Conservation (phyloP, 2,329 filamentous ascomycete genomes). For the Talaromyces rugulosus region DNA sequence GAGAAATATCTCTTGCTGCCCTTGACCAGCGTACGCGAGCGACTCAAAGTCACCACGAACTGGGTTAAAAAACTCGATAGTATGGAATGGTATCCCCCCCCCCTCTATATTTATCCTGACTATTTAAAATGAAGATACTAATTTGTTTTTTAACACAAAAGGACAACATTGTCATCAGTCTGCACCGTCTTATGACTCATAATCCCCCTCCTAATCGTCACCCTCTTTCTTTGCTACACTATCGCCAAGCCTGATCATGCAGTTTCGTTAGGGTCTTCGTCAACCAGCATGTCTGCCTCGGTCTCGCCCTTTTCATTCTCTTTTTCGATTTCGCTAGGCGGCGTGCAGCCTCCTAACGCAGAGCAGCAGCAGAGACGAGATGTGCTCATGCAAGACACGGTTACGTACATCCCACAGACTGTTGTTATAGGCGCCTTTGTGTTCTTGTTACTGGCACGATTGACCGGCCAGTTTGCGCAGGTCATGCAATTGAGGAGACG, state of each 20-base stretch:
- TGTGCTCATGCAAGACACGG: slow-evolving; percentile 8
- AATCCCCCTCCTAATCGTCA: slow-evolving; percentile 33
- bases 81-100: slow-evolving; percentile 56
- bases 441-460: slow-evolving; percentile 25
- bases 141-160: slow-evolving; percentile 16
- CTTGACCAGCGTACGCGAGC: slow-evolving; percentile 70
- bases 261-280: slow-evolving; percentile 18
- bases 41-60: slow-evolving; percentile 74
- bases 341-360: background rate
- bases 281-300: slow-evolving; percentile 26
- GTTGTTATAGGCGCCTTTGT: slow-evolving; percentile 29
- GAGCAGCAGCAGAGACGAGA: background rate
- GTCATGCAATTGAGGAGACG: background rate
- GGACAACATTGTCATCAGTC: slow-evolving; percentile 13
- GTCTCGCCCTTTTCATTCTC: slow-evolving; percentile 23
- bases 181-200: slow-evolving; percentile 41
- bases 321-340: slow-evolving; percentile 6
- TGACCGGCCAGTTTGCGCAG: slow-evolving; percentile 3
- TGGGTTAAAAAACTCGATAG: slow-evolving; percentile 74
- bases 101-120: slow-evolving; percentile 11
- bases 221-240: slow-evolving; percentile 23
- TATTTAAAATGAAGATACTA: background rate
- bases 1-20: slow-evolving; percentile 75
- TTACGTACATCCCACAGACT: slow-evolving; percentile 28
- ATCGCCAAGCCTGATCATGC: slow-evolving; percentile 15